Evolutionary conservation across 2,329 filamentous ascomycete genomes (phyloP), one percentile per base, ranked within the genome.

Genomic region (Cytospora piceae): DNA sequence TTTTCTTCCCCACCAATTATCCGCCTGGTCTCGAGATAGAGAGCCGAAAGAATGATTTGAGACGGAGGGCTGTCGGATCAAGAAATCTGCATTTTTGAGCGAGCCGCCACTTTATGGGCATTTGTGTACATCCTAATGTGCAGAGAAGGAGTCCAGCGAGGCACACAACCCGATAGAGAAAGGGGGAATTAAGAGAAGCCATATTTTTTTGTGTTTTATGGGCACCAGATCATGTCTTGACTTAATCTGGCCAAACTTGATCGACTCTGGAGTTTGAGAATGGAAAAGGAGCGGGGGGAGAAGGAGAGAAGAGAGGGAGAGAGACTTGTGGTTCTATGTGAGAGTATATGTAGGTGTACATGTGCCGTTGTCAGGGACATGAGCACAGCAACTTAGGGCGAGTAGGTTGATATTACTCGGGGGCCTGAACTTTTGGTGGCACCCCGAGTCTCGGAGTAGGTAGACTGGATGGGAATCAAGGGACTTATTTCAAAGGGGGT

Each of bases 91-190:
- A 49, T 24, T 49, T 49, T 49, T 22, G n/a, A 49, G 46, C 46
- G 46, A 49, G 46, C 46, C 24, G 46, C 46, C 46, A 14, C 46
- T 17, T 22, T 24, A 12, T 24, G 46, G 46, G 46, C 9, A 49
- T 49, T 49, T 49, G n/a, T 49, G 46, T 49, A 49, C 46, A 49
- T 49, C 46, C 7, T 49, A 49, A 49, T 49, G 46, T 49, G n/a
- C 46, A n/a, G 46, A 49, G 46, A 9, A 42, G 46, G 46, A 49
- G 46, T 24, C 11, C n/a, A 22, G 11, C n/a, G 22, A 12, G 46
- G 46, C 46, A 24, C 20, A 46, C n/a, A 24, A 24, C 11, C 22
- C n/a, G 8, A 22, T 49, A 49, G 46, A 49, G n/a, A 14, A 14
- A 14, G 12, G n/a, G 34, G 46, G n/a, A 14, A 49, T 1, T 3